Base-by-base conservation (phyloP, 2,329 filamentous ascomycete genomes). In the Xylariomycetidae sp. region DNA sequence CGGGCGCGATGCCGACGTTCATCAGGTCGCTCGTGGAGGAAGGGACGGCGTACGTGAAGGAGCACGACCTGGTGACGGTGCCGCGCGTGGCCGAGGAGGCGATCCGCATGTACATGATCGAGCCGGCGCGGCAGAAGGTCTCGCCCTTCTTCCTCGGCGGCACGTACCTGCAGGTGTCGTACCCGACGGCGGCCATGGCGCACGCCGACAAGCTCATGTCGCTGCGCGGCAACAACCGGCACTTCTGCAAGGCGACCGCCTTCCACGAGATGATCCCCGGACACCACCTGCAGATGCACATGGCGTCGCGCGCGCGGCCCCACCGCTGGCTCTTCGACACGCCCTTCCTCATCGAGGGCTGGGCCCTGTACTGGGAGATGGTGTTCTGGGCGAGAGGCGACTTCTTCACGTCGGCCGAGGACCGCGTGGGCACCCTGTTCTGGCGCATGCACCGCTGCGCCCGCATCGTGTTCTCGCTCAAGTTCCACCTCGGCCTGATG, bases 381-480 rank as follows among this genome's bases (percentile, higher is more conserved):
- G 49, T 76, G 13, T 59, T 80, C 12, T 80, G 73, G 72, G 54
- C 70, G 26, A 62, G 69, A 17, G 63, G 63, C 18, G 64, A 68
- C 42, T 79, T 77, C 45, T 64, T 69, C 36, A 56, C 58, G 4
- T 61, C 62, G 1, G 61, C 74, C 0, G 67, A 73, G 38, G 70
- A 78, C 41, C 62, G 63, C 25, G 63, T 80, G 15, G 75, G 75
- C 0, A 72, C 76, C 41, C 54, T 80, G 6, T 80, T 78, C 50
- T 80, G 75, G 75, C 64, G 73, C 11, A 77, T 80, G 68, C 75
- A 80, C 49, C 70, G 76, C 17, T 78, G 74, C 44, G 69, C 70
- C 5, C 67, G 76, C 23, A 78, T 78, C 43, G 56, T 73, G 10
- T 79, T 80, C 53, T 75, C 70, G 0, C 50, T 80, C 2, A 67